Evolutionary conservation across 2,329 filamentous ascomycete genomes (phyloP), one percentile per base, ranked within the genome.

Genomic region (Pezicula carpinea): DNA sequence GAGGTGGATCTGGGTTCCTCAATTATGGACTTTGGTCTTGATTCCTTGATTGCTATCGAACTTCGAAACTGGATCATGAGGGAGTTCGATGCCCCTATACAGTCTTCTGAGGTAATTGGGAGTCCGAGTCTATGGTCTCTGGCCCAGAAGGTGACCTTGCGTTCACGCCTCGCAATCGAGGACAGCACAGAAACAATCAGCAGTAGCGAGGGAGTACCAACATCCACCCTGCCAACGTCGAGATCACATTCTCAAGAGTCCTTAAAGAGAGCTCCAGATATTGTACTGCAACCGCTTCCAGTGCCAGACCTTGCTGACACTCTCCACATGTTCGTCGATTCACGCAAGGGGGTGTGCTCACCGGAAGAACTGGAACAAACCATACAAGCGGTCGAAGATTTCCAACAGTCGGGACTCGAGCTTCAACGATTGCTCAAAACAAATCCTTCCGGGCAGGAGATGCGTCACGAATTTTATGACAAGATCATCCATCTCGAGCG

Each of bases 21-120:
- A 62, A 61, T 69, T 75, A 46, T 72, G 68, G 32, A 67, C 3
- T 76, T 51, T 40, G 49, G 49, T n/a, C 18, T 51, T 2, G 49
- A 51, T 14, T 49, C 46, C 10, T 34, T 51, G 17, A 36, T 48
- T 7, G 38, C 41, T 8, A 49, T 51, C 38, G 49, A 51, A 13
- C 31, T 49, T 11, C 35, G 43, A 11, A 49, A 49, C 23, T 46
- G 36, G 47, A 63, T 76, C 2, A 54, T 64, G 7, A 61, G 63
- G 35, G 67, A 68, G 50, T 69, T 67, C 17, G 65, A 26, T 14
- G 42, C 18, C n/a, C 26, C 42, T 15, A 35, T 44, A 7, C 42
- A 44, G 15, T 21, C 42, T 6, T 44, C 42, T 3, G 31, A 44
- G 17, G 33, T 44, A 22, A 11, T 44, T 3, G 42, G 35, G 6